phyloP scores from a whole-genome alignment of 2,329 filamentous ascomycete species.

The Berkeleyomyces rouxiae region DNA sequence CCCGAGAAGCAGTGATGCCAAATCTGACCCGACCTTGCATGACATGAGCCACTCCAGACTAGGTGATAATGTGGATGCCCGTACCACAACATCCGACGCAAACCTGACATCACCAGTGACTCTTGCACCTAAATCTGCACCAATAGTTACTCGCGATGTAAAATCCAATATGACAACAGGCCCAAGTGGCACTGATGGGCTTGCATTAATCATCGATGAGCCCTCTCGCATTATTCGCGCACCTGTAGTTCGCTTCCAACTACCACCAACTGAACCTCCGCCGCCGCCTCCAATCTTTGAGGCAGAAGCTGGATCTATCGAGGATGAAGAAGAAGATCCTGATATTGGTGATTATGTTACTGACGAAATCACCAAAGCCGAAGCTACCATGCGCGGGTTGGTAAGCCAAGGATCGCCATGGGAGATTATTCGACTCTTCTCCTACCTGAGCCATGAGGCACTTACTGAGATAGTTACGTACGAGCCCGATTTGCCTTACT shows the following conservation, averaged over 20 bases:
- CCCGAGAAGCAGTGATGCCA: slow-evolving; percentile 37
- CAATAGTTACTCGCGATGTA: background rate
- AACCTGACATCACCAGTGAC: slow-evolving; percentile 5
- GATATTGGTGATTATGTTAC: slow-evolving; percentile 41
- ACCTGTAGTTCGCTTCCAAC: slow-evolving; percentile 22
- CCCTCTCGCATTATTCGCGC: slow-evolving; percentile 18
- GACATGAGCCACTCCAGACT: background rate
- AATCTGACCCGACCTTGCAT: slow-evolving; percentile 20
- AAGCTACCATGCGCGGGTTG: slow-evolving; percentile 32
- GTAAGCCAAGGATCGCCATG: slow-evolving; percentile 24
- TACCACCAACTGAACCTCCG: slow-evolving; percentile 24
- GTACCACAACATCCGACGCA: background rate
- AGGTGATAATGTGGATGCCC: background rate
- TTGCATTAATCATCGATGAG: background rate
- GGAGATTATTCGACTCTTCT: slow-evolving; percentile 30
- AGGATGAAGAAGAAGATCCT: slow-evolving; percentile 34
- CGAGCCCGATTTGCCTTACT: slow-evolving; percentile 19
- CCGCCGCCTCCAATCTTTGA: slow-evolving; percentile 16
- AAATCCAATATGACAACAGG: background rate
- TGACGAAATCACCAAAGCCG: slow-evolving; percentile 34
- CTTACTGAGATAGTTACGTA: slow-evolving; percentile 32
- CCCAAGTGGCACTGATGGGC: background rate
- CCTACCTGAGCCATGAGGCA: slow-evolving; percentile 31
- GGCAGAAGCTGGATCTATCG: slow-evolving; percentile 10
- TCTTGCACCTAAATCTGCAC: background rate